Percentiles rank a stretch among this genome's conserved stretches.
phyloP scores from a whole-genome alignment of 345 rosid species.

The Trapa incisa region DNA sequence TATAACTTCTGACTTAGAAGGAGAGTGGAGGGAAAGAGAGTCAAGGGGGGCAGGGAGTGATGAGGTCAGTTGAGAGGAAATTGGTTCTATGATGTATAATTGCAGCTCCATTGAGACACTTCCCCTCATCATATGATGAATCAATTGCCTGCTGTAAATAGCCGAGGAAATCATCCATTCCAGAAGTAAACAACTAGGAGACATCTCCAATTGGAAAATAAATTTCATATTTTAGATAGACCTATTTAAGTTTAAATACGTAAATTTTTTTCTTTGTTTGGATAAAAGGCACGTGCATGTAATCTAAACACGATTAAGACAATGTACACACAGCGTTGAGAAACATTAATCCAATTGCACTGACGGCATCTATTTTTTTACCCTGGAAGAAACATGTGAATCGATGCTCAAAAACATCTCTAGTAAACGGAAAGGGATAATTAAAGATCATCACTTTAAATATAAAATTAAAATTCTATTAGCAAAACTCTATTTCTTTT shows the following conservation, averaged over 20 bases:
- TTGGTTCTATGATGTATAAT: not conserved
- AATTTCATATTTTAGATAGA: not conserved
- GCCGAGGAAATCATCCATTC: not conserved
- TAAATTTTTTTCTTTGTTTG: too few species aligned
- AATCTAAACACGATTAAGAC: too few species aligned
- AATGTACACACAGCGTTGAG: too few species aligned
- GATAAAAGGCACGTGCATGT: too few species aligned
- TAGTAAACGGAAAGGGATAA: too few species aligned
- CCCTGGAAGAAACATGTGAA: not conserved
- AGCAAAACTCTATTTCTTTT: too few species aligned
- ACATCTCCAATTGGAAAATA: not conserved
- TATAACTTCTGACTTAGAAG: not conserved
- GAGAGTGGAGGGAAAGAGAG: too few species aligned
- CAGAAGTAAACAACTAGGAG: not conserved
- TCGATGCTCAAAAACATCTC: not conserved
- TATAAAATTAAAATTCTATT: too few species aligned
- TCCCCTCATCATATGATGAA: not conserved
- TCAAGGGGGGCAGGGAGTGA: slow-evolving; percentile 1
- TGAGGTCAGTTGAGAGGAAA: slow-evolving; percentile 8
- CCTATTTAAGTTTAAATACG: not conserved
- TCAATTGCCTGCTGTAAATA: not conserved
- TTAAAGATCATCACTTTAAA: too few species aligned
- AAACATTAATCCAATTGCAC: not conserved
- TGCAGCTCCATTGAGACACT: slow-evolving; percentile 1
- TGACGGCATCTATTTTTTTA: not conserved